Percentiles rank a stretch among this genome's conserved stretches.
Conservation (phyloP, 208 protist genomes). For the Trypanosoma boissoni region DNA sequence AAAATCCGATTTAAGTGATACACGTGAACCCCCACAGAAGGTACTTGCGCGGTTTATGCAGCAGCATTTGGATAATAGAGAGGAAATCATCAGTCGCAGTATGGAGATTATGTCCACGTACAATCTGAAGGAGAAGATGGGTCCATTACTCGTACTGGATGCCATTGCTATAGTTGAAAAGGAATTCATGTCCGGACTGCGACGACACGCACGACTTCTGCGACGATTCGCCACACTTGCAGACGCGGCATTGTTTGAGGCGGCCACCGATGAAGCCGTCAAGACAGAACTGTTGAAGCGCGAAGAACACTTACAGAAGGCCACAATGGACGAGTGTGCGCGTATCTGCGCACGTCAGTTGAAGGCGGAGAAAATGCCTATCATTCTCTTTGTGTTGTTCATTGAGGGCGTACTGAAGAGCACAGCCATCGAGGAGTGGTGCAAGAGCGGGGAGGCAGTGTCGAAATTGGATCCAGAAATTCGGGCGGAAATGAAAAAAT, state of each 20-base stretch:
- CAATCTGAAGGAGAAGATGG: constrained; percentile 68
- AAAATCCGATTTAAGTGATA: constrained; percentile 28
- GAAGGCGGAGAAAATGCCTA: constrained; percentile 44
- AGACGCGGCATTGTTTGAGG: constrained; percentile 33
- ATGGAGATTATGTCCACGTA: constrained; percentile 68
- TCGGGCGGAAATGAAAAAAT: constrained; percentile 40
- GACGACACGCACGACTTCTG: constrained; percentile 50
- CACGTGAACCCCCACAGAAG: constrained; percentile 24
- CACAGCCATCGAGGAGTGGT: constrained; percentile 52
- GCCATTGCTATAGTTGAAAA: constrained; percentile 39
- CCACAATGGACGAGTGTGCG: constrained; percentile 54
- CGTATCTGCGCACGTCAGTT: constrained; percentile 36
- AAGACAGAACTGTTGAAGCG: constrained; percentile 59
- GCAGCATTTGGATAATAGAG: constrained; percentile 15
- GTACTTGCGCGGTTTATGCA: constrained; percentile 44
- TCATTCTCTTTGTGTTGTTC: constrained; percentile 78
- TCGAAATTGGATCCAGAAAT: constrained; percentile 30
- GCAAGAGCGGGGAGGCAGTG: constrained; percentile 8
- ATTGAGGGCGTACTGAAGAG: constrained; percentile 64
- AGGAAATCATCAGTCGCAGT: constrained; percentile 34
- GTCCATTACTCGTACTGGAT: constrained; percentile 42
- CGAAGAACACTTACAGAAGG: constrained; percentile 52
- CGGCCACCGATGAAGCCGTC: constrained; percentile 42
- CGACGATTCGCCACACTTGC: constrained; percentile 56
- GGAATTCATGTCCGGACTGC: constrained; percentile 48